These are phyloP conservation scores for Ochetophila trinervis DNA, from an alignment of 306 rosid species.

Conservation along the genomic window DNA sequence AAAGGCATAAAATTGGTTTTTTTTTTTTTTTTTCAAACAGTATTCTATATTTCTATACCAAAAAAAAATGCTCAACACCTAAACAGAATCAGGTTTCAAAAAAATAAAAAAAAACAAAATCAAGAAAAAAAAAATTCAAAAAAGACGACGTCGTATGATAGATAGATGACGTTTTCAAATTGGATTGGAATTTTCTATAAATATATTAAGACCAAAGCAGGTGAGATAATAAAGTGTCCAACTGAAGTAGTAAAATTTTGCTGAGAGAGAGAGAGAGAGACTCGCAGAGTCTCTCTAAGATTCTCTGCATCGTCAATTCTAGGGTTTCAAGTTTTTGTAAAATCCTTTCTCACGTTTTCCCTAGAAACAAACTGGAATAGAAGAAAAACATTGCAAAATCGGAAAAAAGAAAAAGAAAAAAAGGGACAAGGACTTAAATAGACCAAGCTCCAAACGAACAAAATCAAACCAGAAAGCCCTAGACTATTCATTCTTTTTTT, in stretches of 20 bases:
- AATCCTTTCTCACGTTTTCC: conserved; percentile 10
- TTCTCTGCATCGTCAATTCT: conserved; percentile 13
- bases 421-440: conserved; percentile 3
- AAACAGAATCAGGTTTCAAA: background rate
- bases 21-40: background rate
- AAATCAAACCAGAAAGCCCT: conserved; percentile 13
- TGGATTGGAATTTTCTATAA: background rate
- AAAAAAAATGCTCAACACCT: background rate
- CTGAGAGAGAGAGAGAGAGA: background rate
- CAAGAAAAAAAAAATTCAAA: no score
- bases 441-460: conserved; percentile 19
- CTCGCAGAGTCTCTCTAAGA: conserved; percentile 15
- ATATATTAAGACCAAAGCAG: background rate
- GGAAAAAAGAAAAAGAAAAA: no score
- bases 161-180: background rate
- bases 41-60: background rate
- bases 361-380: conserved; percentile 15
- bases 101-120: no score
- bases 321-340: conserved; percentile 37
- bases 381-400: background rate
- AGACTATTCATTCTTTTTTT: background rate
- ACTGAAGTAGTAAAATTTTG: conserved; percentile 7
- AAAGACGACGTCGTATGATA: background rate
- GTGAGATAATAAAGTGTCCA: background rate
- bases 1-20: no score